Evolutionary conservation across 2,329 filamentous ascomycete genomes (phyloP), one percentile per base, ranked within the genome.

Genomic region (Trichoderma aggressivum): DNA sequence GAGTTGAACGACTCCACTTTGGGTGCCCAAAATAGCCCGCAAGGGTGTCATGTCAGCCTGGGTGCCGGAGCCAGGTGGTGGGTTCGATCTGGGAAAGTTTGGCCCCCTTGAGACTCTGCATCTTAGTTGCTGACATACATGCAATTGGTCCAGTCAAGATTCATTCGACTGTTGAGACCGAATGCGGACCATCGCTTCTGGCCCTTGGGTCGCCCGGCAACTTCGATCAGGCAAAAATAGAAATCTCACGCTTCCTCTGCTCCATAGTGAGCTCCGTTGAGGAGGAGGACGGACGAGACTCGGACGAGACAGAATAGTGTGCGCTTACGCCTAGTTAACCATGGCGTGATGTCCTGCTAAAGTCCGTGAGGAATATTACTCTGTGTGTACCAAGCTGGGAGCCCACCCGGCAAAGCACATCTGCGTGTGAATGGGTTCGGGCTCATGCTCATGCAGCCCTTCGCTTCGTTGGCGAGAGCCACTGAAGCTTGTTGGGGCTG

Each of bases 1-100:
- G 55, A 63, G 59, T 32, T 70, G 50, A 50, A 39, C 8, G 43
- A 39, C 67, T 63, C 67, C 67, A 63, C 67, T n/a, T 26, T 58
- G 36, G 62, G 61, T 53, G 62, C 69, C 69, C 69, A 71, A 71
- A 65, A 65, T 71, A 71, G 69, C 62, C 50, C 53, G 21, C 60
- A 47, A 58, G 34, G 18, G 28, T 18, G 16, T 39, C 59, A 56
- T 30, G 68, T 39, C 59, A 56, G 59, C 68, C 43, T 61, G 62
- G 34, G 24, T 47, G 28, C 69, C 69, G 55, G 43, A 50, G 24
- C 50, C 62, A 71, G 55, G 61, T 60, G 62, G 60, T 34, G 62
- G 62, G 61, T 59, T 53, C 50, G 69, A 66, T 59, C 61, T 65
- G 30, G 69, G 69, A 21, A 21, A 30, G 14, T 32, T 58, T 39